Evolutionary conservation across 768 basidiomycete genomes (phyloP).

Genomic region (Mycena rosella): DNA sequence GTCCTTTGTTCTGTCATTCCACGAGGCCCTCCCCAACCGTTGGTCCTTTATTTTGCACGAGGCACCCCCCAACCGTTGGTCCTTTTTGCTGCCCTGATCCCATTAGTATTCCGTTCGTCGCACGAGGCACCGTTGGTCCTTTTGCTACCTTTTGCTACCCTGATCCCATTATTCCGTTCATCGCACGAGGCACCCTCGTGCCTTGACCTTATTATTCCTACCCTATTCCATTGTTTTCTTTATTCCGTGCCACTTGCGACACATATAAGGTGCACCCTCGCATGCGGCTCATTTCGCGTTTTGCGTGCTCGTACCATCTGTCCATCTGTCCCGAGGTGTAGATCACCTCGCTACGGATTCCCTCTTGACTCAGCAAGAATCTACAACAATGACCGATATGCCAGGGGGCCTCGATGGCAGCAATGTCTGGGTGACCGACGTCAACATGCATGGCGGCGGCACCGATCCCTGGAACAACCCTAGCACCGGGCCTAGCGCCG

Average conservation of each 20-base stretch:
- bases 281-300: not conserved
- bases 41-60: too few species aligned
- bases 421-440: not conserved
- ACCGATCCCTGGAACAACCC: too few species aligned
- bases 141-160: too few species aligned
- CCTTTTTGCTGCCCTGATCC: too few species aligned
- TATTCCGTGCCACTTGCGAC: not conserved
- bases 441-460: not conserved
- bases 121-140: not conserved
- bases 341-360: conserved; percentile 6
- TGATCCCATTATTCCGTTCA: not conserved
- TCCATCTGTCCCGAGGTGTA: conserved; percentile 10
- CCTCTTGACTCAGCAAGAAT: not conserved
- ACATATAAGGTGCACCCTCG: conserved; percentile 2
- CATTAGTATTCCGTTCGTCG: not conserved
- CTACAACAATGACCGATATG: conserved; percentile 7
- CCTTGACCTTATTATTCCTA: not conserved
- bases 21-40: too few species aligned
- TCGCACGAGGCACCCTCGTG: not conserved
- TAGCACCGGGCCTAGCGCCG: too few species aligned
- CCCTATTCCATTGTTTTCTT: too few species aligned
- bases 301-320: not conserved
- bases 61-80: too few species aligned
- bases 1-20: too few species aligned
- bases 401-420: not conserved